Evolutionary conservation across 164 flowering plant species (phyloP), one percentile per base, ranked within the genome.

Genomic region (Protea cynaroides): DNA sequence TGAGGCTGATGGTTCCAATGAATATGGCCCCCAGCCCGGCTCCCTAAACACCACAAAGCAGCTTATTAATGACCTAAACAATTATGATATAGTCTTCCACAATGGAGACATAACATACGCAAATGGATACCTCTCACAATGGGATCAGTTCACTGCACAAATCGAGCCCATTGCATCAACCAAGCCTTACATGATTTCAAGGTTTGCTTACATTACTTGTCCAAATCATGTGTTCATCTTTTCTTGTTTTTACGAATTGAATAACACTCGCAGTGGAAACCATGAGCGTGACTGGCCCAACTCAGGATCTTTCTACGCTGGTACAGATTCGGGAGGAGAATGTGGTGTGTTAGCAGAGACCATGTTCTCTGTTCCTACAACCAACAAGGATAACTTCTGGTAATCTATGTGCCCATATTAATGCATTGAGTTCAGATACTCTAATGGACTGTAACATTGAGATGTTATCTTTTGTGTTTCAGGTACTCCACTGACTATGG

Each of bases 401-500:
- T 79, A 73, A 73, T 29, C 2, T 29, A 29, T 29, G 34, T 29
- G 34, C 34, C 34, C 2, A 29, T 29, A 29, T 29, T 5, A 2
- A 29, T 29, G 34, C 5, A 29, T 29, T 29, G n/a, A 29, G 34
- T 29, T 5, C 34, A 29, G 34, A 5, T 29, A 2, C 34, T 29
- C 4, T 29, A 29, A 29, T 29, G 34, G 34, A 29, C 34, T 29
- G 5, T 29, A 2, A 29, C 34, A 29, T 29, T 29, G 34, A 29
- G 5, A 29, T 29, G 34, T 29, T 5, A 29, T 43, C 25, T 58
- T 59, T n/a, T 29, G 43, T 29, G 55, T 51, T 62, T 24, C 80
- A 92, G 98, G 98, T 92, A 92, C 58, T 69, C 88, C 6, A 93
- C 90, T 13, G 94, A 93, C 73, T 93, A 88, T 76, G 98, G 98